phyloP scores from a whole-genome alignment of 2,329 filamentous ascomycete genomes.

The Nigrograna mackinnonii region DNA sequence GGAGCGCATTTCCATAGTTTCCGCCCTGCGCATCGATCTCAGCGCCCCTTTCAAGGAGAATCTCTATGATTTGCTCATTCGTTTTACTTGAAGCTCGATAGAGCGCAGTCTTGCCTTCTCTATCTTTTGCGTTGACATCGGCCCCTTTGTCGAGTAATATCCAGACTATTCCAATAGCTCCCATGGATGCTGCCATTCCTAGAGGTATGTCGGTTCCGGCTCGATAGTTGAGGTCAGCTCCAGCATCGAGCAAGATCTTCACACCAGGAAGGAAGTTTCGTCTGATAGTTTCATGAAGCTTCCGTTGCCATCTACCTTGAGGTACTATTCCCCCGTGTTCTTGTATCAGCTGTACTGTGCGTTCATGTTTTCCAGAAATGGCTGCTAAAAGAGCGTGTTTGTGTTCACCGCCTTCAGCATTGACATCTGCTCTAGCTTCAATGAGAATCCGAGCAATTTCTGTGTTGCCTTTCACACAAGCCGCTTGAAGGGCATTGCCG shows the following conservation, averaged over 20 bases:
- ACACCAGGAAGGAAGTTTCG: too few relatives aligned
- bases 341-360: constrained; percentile 21
- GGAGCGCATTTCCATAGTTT: too few relatives aligned
- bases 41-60: too few relatives aligned
- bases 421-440: constrained; percentile 7
- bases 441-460: constrained; percentile 9
- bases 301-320: constrained; percentile 19
- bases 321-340: constrained; percentile 16
- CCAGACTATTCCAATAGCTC: too few relatives aligned
- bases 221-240: too few relatives aligned
- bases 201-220: too few relatives aligned
- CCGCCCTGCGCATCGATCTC: too few relatives aligned
- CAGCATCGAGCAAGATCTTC: too few relatives aligned
- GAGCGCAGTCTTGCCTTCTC: constrained; percentile 20
- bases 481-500: constrained; percentile 20
- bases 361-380: constrained; percentile 13
- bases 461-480: constrained; percentile 8
- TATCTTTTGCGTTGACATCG: constrained; percentile 18
- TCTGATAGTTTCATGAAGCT: constrained; percentile 10
- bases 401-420: constrained; percentile 2
- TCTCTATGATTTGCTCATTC: constrained; percentile 16
- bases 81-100: constrained; percentile 11
- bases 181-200: too few relatives aligned
- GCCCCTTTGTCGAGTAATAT: constrained; percentile 20
- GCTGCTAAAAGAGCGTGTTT: constrained; percentile 21